These are phyloP conservation scores for Chaetomium sp. DNA, from an alignment of 2,329 filamentous ascomycete genomes.

Conservation along the genomic window DNA sequence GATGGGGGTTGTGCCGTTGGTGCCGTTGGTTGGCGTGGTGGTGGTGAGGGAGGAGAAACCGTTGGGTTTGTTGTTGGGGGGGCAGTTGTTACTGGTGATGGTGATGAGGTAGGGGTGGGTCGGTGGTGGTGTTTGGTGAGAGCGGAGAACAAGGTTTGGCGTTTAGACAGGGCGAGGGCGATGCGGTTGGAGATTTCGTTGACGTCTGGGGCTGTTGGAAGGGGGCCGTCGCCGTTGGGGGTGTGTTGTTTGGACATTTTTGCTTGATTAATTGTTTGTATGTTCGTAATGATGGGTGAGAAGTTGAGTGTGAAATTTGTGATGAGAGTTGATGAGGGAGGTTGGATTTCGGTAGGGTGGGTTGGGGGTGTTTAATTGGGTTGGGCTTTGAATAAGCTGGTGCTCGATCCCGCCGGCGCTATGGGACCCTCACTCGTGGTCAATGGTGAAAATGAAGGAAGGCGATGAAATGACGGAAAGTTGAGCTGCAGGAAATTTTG, in stretches of 20 bases:
- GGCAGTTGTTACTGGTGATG: not conserved
- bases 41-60: slow-evolving; percentile 7
- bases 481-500: not conserved
- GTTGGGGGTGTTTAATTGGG: too few species aligned
- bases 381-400: too few species aligned
- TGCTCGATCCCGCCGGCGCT: too few species aligned
- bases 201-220: slow-evolving; percentile 28
- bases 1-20: too few species aligned
- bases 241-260: slow-evolving; percentile 5
- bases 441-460: not conserved
- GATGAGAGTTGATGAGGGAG: too few species aligned
- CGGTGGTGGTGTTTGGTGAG: slow-evolving; percentile 23
- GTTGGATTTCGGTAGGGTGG: too few species aligned
- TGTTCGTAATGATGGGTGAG: too few species aligned
- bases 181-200: slow-evolving; percentile 38
- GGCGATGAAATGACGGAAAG: not conserved
- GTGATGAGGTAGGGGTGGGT: not conserved
- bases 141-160: slow-evolving; percentile 30
- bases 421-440: too few species aligned
- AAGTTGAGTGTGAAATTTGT: too few species aligned
- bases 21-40: too few species aligned
- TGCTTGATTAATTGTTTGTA: not conserved
- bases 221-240: slow-evolving; percentile 8
- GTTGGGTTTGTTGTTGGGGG: not conserved
- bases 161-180: slow-evolving; percentile 33